These are phyloP conservation scores for Exophiala sp. DNA, from an alignment of 2,329 filamentous ascomycete genomes.

Conservation along the genomic window DNA sequence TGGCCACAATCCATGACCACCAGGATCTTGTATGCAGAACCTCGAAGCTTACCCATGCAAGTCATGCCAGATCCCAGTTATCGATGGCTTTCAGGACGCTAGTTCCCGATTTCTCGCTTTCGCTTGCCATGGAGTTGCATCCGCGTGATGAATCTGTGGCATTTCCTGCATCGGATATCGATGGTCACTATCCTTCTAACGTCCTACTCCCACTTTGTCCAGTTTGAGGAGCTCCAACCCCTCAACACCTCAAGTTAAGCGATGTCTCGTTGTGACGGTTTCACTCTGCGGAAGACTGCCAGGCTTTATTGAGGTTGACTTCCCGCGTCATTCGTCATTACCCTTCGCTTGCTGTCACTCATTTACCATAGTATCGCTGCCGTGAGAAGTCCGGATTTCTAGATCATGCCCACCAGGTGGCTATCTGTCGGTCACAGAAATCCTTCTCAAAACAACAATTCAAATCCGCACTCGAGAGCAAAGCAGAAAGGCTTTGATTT, in stretches of 20 bases:
- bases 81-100: neutral
- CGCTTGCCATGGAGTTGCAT: constrained; percentile 1
- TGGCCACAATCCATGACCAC: constrained; percentile 6
- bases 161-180: constrained; percentile 17
- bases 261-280: constrained; percentile 20
- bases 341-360: constrained; percentile 11
- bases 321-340: constrained; percentile 12
- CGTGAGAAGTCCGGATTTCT: constrained; percentile 5
- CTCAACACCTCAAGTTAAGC: constrained; percentile 3
- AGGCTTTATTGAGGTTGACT: constrained; percentile 4
- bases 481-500: constrained; percentile 24
- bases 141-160: constrained; percentile 11
- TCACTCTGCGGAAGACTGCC: constrained; percentile 11
- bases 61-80: constrained; percentile 7
- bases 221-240: neutral
- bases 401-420: constrained; percentile 22
- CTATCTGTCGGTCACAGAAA: constrained; percentile 19
- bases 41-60: constrained; percentile 17
- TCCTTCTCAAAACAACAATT: constrained; percentile 10
- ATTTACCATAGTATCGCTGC: constrained; percentile 3
- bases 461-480: constrained; percentile 5
- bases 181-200: constrained; percentile 4
- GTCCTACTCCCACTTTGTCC: neutral
- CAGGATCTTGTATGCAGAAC: neutral
- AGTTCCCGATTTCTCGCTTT: neutral